phyloP scores from a whole-genome alignment of 2,329 filamentous ascomycete genomes.

The Colletotrichum sp. region DNA sequence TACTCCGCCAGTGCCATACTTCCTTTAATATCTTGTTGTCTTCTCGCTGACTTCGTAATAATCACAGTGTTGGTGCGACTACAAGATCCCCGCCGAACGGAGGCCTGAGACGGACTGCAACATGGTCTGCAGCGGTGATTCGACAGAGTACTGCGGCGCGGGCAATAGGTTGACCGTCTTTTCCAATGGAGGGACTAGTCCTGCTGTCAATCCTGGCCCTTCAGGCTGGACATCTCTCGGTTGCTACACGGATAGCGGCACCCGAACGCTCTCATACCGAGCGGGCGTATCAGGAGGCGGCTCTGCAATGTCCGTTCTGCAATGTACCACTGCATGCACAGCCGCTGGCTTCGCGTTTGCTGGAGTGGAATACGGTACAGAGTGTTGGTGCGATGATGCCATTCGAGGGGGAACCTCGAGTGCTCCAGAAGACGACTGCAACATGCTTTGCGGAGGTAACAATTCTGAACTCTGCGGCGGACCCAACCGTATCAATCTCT shows the following conservation, averaged over 20 bases:
- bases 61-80: neutral
- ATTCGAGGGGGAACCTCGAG: neutral
- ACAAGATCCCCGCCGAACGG: neutral
- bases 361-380: neutral
- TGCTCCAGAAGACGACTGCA: neutral
- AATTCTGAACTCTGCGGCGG: conserved; percentile 32
- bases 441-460: neutral
- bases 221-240: neutral
- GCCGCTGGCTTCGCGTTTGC: neutral
- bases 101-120: neutral
- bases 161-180: neutral
- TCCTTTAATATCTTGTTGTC: neutral
- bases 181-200: neutral
- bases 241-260: neutral
- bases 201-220: neutral
- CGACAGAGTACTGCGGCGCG: neutral
- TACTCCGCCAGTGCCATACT: neutral
- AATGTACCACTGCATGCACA: neutral
- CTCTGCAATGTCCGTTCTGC: neutral
- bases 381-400: neutral
- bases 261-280: neutral
- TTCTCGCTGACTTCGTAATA: neutral
- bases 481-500: conserved; percentile 35
- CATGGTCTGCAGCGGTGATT: neutral
- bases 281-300: neutral